Base-by-base conservation (phyloP, 257 asterid genomes). In the Paulownia fortunei region DNA sequence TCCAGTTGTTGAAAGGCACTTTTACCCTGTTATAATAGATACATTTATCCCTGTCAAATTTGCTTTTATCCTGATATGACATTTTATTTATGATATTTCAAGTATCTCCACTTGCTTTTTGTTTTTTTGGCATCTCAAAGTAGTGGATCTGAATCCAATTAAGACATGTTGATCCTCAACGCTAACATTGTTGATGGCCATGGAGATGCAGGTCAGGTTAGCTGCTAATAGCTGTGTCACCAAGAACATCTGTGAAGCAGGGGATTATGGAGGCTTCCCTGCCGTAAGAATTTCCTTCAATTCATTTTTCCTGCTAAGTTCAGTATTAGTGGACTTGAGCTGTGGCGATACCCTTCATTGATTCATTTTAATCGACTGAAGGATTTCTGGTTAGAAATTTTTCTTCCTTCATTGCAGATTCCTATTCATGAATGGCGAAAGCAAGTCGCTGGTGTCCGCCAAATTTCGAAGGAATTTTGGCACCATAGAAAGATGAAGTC, bases 221-320 rank as follows among this genome's bases (percentile, higher is more conserved):
- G 99, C 99, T 69, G 99, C 97, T 34, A 89, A 90, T 74, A 88
- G 96, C 83, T 89, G 89, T 18, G 96, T 85, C 81, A 93, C 97
- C 76, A 95, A 93, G 90, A 88, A 84, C 90, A 93, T 95, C 73
- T 79, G 41, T 71, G 88, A 89, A 85, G 81, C 96, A 24, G 98
- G 98, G 75, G 98, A 93, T 80, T 95, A 91, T 82, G 99, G 97
- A 66, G 99, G 99, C 73, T 93, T 95, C 82, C 98, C 99, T 82
- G 98, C 98, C 85, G 99, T 95, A 88, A 88, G 96, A 47, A 73
- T 81, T 77, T 61, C 36, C 18, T 47, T 54, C 55, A 80, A 46
- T 55, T 52, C 27, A 34, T 70, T 67, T 39, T 76, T 59, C 64
- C 34, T 69, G 21, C 58, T 12, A 5, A 26, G 27, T 26, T 26